These are phyloP conservation scores for Taiozyma onychis DNA, from an alignment of 1,139 yeast genomes.

Conservation along the genomic window DNA sequence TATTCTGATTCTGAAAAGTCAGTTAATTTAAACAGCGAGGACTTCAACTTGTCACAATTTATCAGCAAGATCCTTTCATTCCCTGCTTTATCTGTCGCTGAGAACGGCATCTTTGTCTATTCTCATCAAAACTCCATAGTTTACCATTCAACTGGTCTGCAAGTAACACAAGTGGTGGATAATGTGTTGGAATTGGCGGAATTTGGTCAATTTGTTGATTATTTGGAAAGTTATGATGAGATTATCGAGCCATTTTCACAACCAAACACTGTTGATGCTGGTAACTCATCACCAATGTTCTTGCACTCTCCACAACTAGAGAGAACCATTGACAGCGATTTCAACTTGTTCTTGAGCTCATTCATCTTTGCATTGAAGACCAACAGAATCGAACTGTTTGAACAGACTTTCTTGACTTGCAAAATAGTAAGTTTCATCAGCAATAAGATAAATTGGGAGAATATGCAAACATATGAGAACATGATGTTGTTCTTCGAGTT, in stretches of 20 bases:
- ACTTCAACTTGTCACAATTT: constrained; percentile 5
- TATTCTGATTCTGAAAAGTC: constrained; percentile 10
- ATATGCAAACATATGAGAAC: constrained; percentile 13
- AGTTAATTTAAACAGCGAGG: not conserved
- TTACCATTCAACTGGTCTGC: not conserved
- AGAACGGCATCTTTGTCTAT: constrained; percentile 6
- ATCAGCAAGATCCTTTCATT: constrained; percentile 7
- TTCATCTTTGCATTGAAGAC: constrained; percentile 11
- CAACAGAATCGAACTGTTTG: constrained; percentile 10
- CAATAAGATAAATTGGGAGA: constrained; percentile 5
- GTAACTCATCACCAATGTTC: too few relatives aligned
- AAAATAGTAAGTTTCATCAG: constrained; percentile 3
- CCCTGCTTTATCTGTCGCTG: not conserved
- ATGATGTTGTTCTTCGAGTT: constrained; percentile 19
- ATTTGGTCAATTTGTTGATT: constrained; percentile 4
- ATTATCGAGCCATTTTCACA: not conserved
- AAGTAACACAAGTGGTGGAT: constrained; percentile 2
- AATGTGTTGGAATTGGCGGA: constrained; percentile 6
- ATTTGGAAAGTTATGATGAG: constrained; percentile 2
- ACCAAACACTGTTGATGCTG: not conserved
- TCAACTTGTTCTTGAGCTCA: constrained; percentile 10
- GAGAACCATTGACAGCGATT: constrained; percentile 2
- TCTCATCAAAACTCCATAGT: constrained; percentile 7
- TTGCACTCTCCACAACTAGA: not conserved
- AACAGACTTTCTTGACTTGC: constrained; percentile 4